Base-by-base conservation (phyloP, 768 basidiomycete species). In the Serendipita sp. region DNA sequence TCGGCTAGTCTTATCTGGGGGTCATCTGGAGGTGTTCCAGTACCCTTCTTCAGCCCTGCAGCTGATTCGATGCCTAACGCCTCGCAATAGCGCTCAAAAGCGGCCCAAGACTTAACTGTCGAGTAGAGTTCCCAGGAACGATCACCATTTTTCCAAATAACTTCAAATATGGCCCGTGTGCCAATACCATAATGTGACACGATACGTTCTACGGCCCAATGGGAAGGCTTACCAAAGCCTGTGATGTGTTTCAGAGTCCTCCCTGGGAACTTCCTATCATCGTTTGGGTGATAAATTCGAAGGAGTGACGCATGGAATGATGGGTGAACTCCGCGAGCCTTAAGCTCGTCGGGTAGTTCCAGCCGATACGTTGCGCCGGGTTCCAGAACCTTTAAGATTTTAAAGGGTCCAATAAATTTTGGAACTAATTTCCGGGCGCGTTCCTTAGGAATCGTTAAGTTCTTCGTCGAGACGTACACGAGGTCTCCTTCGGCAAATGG, bases 391-490 rank as follows among this genome's bases (percentile, higher is more conserved):
- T 72, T 3, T 65, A 37, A 5, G 66, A 71, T 68, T 16, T 65
- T 67, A 58, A 71, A 75, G 0, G 76, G 76, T 2, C 76, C 75
- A 63, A 80, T 75, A 63, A 79, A 78, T 58, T 81, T 80, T 0
- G 75, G 76, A 0, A 75, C 75, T 0, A 71, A 68, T 3, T 72
- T 69, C 1, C 72, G 48, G 0, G 73, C 70, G 18, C 69, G 3
- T 2, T 68, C 66, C 60, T 74, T 75, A 0, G 74, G 75, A 4
- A 76, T 16, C 3, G 66, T 70, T 0, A 78, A 54, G 63, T 78
- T 77, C 44, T 72, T 70, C 0, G 75, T 77, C 0, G 72, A 74
- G 2, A 76, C 18, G 44, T 74, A 76, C 0, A 77, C 75, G 1
- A 75, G 62, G 46, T 75, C 72, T 0, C 73, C 74, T 51, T 47